Conservation (phyloP, 2,329 filamentous ascomycete genomes). For the Stachybotrys echinatus region DNA sequence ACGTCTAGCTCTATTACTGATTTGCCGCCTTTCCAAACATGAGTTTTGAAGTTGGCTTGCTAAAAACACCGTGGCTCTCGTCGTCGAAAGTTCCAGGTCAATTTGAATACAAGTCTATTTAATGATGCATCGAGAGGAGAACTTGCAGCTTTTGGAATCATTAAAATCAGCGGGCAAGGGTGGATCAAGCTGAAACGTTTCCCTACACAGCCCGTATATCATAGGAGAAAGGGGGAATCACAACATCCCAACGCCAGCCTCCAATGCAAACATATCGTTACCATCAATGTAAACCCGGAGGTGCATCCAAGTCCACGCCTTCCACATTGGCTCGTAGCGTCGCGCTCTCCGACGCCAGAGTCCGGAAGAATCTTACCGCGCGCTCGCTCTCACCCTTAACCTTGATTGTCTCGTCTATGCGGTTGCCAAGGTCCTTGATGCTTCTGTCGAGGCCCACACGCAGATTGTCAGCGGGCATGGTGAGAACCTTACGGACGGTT, state of each 20-base stretch:
- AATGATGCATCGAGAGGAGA: background rate
- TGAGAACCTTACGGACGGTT: slow-evolving; percentile 83
- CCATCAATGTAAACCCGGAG: slow-evolving; percentile 27
- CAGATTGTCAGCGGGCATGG: slow-evolving; percentile 80
- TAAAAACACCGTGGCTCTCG: too few relatives aligned
- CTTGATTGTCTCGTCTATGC: slow-evolving; percentile 79
- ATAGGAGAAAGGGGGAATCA: background rate
- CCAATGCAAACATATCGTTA: slow-evolving; percentile 8
- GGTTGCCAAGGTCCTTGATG: slow-evolving; percentile 74
- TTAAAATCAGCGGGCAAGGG: background rate
- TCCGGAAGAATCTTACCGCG: slow-evolving; percentile 84
- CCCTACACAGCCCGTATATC: background rate
- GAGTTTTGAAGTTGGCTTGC: too few relatives aligned
- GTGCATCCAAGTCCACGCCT: slow-evolving; percentile 50
- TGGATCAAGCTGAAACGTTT: background rate
- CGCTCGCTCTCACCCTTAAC: slow-evolving; percentile 78
- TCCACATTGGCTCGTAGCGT: slow-evolving; percentile 45
- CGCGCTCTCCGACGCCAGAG: slow-evolving; percentile 65
- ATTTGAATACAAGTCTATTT: background rate
- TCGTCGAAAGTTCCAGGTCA: background rate
- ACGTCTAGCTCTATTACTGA: too few relatives aligned
- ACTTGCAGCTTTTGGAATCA: background rate
- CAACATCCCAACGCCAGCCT: slow-evolving; percentile 6
- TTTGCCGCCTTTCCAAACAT: too few relatives aligned
- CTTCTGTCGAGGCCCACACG: slow-evolving; percentile 77